Evolutionary conservation across 177 flowering plant genomes (phyloP), one percentile per base, ranked within the genome.

Genomic region (Vitis hybrid): DNA sequence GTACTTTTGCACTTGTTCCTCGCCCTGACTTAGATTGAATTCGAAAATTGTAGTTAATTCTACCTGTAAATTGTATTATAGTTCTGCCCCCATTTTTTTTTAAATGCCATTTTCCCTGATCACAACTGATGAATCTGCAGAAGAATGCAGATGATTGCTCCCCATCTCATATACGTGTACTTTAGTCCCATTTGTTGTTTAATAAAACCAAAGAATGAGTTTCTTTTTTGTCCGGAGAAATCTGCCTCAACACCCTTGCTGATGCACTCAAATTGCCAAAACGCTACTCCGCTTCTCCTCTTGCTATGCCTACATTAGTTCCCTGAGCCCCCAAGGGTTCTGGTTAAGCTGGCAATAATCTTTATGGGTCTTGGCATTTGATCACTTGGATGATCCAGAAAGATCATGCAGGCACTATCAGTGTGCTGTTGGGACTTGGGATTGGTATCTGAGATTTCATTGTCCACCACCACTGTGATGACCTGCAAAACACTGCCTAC

Each of bases 51-150:
- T 81, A 80, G 72, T 63, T 82, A 78, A 69, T 71, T 58, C 73
- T 71, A 71, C 77, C 61, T 86, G 91, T 89, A 83, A 71, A 82
- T 82, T 82, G 71, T 77, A 77, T 71, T 71, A 72, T 76, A 75
- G 82, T 21, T 78, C 66, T 69, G 75, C 75, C 75, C 72, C 77
- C 78, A 73, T 67, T 78, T 80, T 70, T 80, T 68, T 60, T 58
- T 48, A 14, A 5, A 40, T 40, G 48, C 48, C 48, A 40, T 40
- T 17, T 70, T 72, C 58, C 59, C 69, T 56, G 62, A 14, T 59
- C 64, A 40, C 48, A 66, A 18, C 70, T 70, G 70, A 62, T 67
- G 80, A 78, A 73, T 83, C 88, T 85, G 87, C 87, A 75, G 82
- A 85, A 82, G 83, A 78, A 67, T 85, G 90, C 86, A 74, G 80